Percentiles rank a stretch among this genome's conserved stretches.
phyloP scores from a whole-genome alignment of 257 asterid genomes.

The Verbascum thapsus region DNA sequence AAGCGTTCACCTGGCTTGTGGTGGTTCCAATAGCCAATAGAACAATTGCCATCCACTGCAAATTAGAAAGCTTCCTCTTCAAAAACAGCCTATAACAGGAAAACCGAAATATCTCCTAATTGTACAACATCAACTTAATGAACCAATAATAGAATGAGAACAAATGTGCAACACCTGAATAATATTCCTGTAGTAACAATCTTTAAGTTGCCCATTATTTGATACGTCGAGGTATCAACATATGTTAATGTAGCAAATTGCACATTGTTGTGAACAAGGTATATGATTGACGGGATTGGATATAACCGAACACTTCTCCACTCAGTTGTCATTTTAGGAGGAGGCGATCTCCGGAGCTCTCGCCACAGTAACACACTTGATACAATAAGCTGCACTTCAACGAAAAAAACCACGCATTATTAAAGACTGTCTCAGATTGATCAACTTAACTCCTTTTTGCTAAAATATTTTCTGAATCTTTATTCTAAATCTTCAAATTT shows the following conservation, averaged over 20 bases:
- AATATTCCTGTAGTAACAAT: constrained; percentile 91
- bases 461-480: not conserved
- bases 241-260: constrained; percentile 97
- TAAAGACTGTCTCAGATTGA: not conserved
- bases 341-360: constrained; percentile 59
- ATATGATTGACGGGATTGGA: constrained; percentile 91
- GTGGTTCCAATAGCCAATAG: constrained; percentile 95
- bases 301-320: constrained; percentile 78
- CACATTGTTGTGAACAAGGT: constrained; percentile 94
- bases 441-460: not conserved
- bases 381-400: constrained; percentile 72
- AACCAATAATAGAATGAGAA: constrained; percentile 21
- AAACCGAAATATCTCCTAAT: constrained; percentile 32
- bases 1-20: constrained; percentile 77
- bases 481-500: not conserved
- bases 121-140: constrained; percentile 25
- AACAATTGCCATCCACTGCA: constrained; percentile 96
- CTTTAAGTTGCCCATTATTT: constrained; percentile 95
- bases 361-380: constrained; percentile 85
- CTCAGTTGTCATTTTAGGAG: constrained; percentile 90
- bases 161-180: constrained; percentile 58
- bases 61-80: constrained; percentile 94
- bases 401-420: constrained; percentile 8
- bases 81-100: constrained; percentile 78
- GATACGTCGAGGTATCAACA: constrained; percentile 94